Base-by-base conservation (phyloP, 108 stramenopile genomes). In the Epipyxis sp. region DNA sequence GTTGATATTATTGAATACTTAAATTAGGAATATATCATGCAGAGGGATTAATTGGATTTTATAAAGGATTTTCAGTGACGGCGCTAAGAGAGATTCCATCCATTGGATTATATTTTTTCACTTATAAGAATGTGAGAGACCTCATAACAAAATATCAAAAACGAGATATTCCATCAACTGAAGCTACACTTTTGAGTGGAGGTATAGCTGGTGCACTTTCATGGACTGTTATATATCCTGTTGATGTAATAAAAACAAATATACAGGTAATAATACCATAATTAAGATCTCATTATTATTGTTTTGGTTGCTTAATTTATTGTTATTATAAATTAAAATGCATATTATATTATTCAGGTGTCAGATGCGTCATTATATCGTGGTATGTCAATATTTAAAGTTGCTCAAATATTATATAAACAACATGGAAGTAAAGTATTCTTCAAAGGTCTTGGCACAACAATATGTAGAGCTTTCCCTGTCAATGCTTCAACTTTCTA, bases 401-500 rank as follows among this genome's bases (percentile, higher is more conserved):
- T n/a, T 54, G 79, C 34, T 67, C 45, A n/a, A 6, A 30, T 32
- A 30, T 42, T 69, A 10, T 69, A 39, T 20, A 25, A 34, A 25
- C 20, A 27, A 34, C 29, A 69, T 50, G 65, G 80, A 32, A 85
- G 80, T 79, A 59, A 54, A 45, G 62, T 80, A 59, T 87, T 97
- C 57, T 94, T 94, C 77, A 89, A 94, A 20, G 96, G 96, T 34
- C 76, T 94, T 35, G 86, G 89, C 27, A 85, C 94, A 32, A 93
- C 96, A 10, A 40, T 94, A 44, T 69, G 91, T 2, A 87, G 96
- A 62, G 94, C 96, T 1, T 92, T 95, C 65, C 96, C 96, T 0
- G 94, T 95, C 40, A 97, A 97, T 85, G 94, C 88, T 25, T 90
- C 90, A 16, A 89, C 95, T 39, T 97, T 97, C 65, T 93, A 92